phyloP scores from a whole-genome alignment of 208 protist species.

The Phytomonas sp. region DNA sequence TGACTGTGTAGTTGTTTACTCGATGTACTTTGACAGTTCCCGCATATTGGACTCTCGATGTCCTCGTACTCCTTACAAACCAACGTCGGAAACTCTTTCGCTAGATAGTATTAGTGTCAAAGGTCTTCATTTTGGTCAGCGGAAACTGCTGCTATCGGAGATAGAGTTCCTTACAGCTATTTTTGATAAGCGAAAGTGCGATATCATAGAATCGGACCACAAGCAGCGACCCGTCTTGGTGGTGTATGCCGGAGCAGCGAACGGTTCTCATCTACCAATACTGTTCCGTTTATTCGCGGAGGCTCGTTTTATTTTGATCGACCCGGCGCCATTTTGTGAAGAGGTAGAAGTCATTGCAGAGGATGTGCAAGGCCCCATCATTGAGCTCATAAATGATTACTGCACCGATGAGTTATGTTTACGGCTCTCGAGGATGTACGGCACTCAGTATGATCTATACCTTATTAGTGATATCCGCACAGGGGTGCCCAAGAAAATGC shows the following conservation, averaged over 20 bases:
- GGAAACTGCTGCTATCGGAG: conserved; percentile 92
- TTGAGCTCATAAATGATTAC: conserved; percentile 73
- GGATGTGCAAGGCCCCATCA: conserved; percentile 25
- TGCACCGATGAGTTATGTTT: conserved; percentile 89
- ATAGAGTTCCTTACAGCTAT: conserved; percentile 87
- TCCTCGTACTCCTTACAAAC: conserved; percentile 45
- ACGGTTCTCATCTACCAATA: conserved; percentile 87
- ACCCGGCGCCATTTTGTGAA: conserved; percentile 85
- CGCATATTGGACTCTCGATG: conserved; percentile 31
- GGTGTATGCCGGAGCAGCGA: conserved; percentile 93
- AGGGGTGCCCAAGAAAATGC: conserved; percentile 46
- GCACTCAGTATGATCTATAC: conserved; percentile 50
- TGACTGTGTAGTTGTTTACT: not conserved
- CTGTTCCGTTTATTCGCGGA: conserved; percentile 68
- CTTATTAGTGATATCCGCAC: conserved; percentile 92
- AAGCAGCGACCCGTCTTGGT: conserved; percentile 45
- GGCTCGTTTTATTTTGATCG: conserved; percentile 87
- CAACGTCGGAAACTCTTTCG: conserved; percentile 23
- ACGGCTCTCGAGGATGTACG: conserved; percentile 43
- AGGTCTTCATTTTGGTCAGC: conserved; percentile 92
- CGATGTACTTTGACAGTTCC: conserved; percentile 41
- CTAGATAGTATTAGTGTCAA: conserved; percentile 49
- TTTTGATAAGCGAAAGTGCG: conserved; percentile 6
- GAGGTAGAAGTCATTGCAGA: conserved; percentile 32
- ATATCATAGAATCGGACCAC: not conserved